phyloP scores from a whole-genome alignment of 179 eudicot species.

The Nepenthes alata region DNA sequence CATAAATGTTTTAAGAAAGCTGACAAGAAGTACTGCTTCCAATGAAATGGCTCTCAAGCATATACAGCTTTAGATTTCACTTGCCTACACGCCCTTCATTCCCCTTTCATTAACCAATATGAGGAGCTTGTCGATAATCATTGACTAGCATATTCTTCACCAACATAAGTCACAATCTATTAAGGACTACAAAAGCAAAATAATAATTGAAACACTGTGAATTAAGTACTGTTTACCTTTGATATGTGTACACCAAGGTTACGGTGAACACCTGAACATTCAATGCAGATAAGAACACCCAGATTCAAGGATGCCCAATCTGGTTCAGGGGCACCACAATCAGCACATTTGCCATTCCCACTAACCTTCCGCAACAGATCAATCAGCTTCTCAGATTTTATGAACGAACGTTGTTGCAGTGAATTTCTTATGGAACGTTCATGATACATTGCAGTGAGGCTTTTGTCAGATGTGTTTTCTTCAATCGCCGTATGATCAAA shows the following conservation, averaged over 20 bases:
- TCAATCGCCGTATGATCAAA: slow-evolving; percentile 66
- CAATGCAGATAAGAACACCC: slow-evolving; percentile 95
- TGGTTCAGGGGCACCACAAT: slow-evolving; percentile 96
- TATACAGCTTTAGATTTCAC: too few relatives aligned
- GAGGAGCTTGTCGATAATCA: too few relatives aligned
- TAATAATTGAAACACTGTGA: background rate
- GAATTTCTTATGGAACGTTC: slow-evolving; percentile 60
- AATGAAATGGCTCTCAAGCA: too few relatives aligned
- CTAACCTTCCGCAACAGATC: slow-evolving; percentile 64
- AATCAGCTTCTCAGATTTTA: slow-evolving; percentile 72
- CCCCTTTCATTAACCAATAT: too few relatives aligned
- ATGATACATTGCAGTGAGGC: slow-evolving; percentile 37
- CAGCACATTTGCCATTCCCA: slow-evolving; percentile 93
- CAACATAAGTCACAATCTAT: too few relatives aligned
- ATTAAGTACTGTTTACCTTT: slow-evolving; percentile 39
- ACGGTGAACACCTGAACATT: slow-evolving; percentile 98
- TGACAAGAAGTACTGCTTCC: too few relatives aligned
- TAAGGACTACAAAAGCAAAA: background rate
- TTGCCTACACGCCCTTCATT: too few relatives aligned
- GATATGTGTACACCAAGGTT: slow-evolving; percentile 99
- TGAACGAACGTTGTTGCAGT: slow-evolving; percentile 48
- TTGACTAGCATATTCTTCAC: too few relatives aligned
- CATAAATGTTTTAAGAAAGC: too few relatives aligned
- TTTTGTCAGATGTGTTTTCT: slow-evolving; percentile 63
- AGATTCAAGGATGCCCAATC: slow-evolving; percentile 99